Evolutionary conservation across 371 early-diverging fungal genomes (phyloP).

Genomic region (Saksenaea oblongispora): DNA sequence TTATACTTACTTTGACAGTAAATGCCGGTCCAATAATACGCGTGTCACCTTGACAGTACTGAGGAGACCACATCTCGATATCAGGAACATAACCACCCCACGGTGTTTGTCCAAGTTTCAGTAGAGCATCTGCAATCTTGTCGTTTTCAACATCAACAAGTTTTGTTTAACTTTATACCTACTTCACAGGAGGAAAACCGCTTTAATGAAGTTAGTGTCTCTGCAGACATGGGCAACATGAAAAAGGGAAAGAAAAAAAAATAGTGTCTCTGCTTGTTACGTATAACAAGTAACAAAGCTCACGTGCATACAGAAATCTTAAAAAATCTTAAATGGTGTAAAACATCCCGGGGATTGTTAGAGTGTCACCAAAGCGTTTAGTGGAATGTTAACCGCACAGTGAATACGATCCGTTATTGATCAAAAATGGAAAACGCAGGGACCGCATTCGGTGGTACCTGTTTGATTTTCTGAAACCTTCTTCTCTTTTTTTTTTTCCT

Average conservation of each 20-base stretch:
- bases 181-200: slow-evolving; percentile 44
- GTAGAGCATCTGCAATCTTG: slow-evolving; percentile 74
- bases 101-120: slow-evolving; percentile 58
- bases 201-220: slow-evolving; percentile 19
- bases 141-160: slow-evolving; percentile 16
- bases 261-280: too few relatives aligned
- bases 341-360: background rate
- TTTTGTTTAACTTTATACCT: background rate
- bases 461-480: background rate
- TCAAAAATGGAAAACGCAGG: background rate
- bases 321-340: background rate
- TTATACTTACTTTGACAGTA: slow-evolving; percentile 62
- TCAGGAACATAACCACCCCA: slow-evolving; percentile 71
- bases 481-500: background rate
- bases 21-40: slow-evolving; percentile 76
- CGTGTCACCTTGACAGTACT: slow-evolving; percentile 54
- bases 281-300: too few relatives aligned
- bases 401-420: too few relatives aligned
- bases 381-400: too few relatives aligned
- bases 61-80: slow-evolving; percentile 68
- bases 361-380: background rate
- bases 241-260: background rate
- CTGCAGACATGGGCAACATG: background rate
- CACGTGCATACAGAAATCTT: background rate
- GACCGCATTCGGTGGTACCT: too few relatives aligned